phyloP scores from a whole-genome alignment of 2,329 filamentous ascomycete genomes.

The Verticillium dahliae region DNA sequence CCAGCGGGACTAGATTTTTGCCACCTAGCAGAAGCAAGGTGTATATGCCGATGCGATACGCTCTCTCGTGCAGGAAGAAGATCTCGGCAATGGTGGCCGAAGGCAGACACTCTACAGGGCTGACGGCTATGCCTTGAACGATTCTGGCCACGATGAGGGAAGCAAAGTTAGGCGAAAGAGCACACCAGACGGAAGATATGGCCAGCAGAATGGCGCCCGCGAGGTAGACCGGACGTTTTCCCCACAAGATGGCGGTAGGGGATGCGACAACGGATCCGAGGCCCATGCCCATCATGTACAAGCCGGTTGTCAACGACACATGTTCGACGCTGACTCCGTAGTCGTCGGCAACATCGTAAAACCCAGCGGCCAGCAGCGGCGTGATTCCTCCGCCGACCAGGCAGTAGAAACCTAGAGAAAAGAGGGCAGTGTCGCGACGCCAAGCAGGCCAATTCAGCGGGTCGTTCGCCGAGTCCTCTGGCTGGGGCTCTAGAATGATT shows the following conservation, averaged over 20 bases:
- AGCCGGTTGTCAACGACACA: conserved; percentile 80
- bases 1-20: conserved; percentile 83
- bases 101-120: conserved; percentile 85
- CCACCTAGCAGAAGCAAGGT: conserved; percentile 82
- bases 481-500: conserved; percentile 86
- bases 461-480: conserved; percentile 84
- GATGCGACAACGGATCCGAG: conserved; percentile 78
- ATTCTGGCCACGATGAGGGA: conserved; percentile 78
- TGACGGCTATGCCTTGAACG: conserved; percentile 82
- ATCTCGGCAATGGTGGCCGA: conserved; percentile 95
- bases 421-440: conserved; percentile 70
- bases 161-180: conserved; percentile 70
- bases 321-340: conserved; percentile 60
- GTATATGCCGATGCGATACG: conserved; percentile 89
- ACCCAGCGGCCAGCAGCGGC: conserved; percentile 82
- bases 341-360: conserved; percentile 66
- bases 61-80: conserved; percentile 90
- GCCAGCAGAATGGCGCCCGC: conserved; percentile 72
- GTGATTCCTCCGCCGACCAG: conserved; percentile 93
- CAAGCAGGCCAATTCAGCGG: conserved; percentile 86
- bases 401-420: conserved; percentile 86
- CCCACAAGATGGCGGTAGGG: conserved; percentile 84
- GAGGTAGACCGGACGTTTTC: conserved; percentile 88
- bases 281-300: conserved; percentile 92
- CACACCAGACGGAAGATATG: conserved; percentile 74